phyloP scores from a whole-genome alignment of 2,329 filamentous ascomycete genomes.

The Zasmidium angulare region DNA sequence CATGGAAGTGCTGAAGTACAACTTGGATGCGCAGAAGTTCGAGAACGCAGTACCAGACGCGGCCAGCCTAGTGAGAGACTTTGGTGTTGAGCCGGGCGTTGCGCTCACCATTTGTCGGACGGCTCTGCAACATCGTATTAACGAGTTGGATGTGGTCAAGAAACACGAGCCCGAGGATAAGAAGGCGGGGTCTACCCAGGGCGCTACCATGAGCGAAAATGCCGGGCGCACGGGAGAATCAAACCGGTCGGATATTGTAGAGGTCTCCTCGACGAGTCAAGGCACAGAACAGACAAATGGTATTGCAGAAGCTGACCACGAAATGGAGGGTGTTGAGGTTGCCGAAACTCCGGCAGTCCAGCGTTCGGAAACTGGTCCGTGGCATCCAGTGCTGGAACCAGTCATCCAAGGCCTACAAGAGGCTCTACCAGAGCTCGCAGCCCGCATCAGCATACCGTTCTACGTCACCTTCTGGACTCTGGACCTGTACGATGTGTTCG shows the following conservation, averaged over 20 bases:
- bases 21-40: constrained; percentile 73
- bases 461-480: constrained; percentile 93
- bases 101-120: constrained; percentile 82
- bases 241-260: too few relatives aligned
- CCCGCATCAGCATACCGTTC: constrained; percentile 73
- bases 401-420: constrained; percentile 68
- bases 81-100: constrained; percentile 74
- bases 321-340: constrained; percentile 3
- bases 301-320: background rate
- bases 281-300: background rate
- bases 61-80: constrained; percentile 70
- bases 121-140: constrained; percentile 68
- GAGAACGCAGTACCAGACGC: constrained; percentile 75
- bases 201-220: constrained; percentile 32
- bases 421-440: constrained; percentile 62
- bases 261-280: too few relatives aligned
- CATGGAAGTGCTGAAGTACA: constrained; percentile 81
- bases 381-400: constrained; percentile 70
- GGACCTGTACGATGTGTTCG: constrained; percentile 75
- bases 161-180: constrained; percentile 33
- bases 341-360: constrained; percentile 4
- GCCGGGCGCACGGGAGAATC: constrained; percentile 46
- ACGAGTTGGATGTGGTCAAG: constrained; percentile 40
- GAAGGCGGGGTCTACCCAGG: constrained; percentile 15
- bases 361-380: constrained; percentile 36